Evolutionary conservation across 1,284 basidiomycete species (phyloP).

Genomic region (Binderoboletus segoi): DNA sequence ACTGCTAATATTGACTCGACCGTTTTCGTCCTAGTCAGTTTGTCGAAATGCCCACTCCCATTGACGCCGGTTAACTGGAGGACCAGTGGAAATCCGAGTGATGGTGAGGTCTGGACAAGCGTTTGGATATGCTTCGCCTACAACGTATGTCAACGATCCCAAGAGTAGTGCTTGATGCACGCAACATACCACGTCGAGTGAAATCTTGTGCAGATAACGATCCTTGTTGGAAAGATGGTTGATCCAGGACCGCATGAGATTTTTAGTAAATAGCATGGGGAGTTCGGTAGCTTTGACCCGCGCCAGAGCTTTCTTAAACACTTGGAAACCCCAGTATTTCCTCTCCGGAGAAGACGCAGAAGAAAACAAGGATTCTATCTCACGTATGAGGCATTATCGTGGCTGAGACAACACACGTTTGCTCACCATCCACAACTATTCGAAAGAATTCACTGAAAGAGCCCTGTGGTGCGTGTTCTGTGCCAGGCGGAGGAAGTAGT

Average conservation of each 20-base stretch:
- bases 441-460: slow-evolving; percentile 91
- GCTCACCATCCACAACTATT: slow-evolving; percentile 85
- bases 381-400: slow-evolving; percentile 8
- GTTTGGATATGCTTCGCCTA: slow-evolving; percentile 77
- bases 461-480: slow-evolving; percentile 47
- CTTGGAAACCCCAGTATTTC: slow-evolving; percentile 95
- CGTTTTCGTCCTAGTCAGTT: slow-evolving; percentile 90
- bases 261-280: slow-evolving; percentile 90
- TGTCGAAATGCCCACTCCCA: slow-evolving; percentile 90
- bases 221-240: slow-evolving; percentile 91
- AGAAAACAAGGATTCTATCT: slow-evolving; percentile 83
- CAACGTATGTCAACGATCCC: slow-evolving; percentile 1
- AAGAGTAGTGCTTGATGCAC: neutral
- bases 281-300: slow-evolving; percentile 69
- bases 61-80: slow-evolving; percentile 86
- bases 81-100: slow-evolving; percentile 83
- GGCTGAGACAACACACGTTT: neutral
- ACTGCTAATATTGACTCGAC: slow-evolving; percentile 83
- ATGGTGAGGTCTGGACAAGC: slow-evolving; percentile 76
- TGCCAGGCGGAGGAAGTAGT: slow-evolving; percentile 58
- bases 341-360: slow-evolving; percentile 83
- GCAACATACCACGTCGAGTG: slow-evolving; percentile 70
- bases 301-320: slow-evolving; percentile 82
- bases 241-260: slow-evolving; percentile 97
- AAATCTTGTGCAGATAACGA: slow-evolving; percentile 87